Evolutionary conservation across 1,139 yeast species (phyloP), one percentile per base, ranked within the genome.

Genomic region (Diutina siamensis): DNA sequence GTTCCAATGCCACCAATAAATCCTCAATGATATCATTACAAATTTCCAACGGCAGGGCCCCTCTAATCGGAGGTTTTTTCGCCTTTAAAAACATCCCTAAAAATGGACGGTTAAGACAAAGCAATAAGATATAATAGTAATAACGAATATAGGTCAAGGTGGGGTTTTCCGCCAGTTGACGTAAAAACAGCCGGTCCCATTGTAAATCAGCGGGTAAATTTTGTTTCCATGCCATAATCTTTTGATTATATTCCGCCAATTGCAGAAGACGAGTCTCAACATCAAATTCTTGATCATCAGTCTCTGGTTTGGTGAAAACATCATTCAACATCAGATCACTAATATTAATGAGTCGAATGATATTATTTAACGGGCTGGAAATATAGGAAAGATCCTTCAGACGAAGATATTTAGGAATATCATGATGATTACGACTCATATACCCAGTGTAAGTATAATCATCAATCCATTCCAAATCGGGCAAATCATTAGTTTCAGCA

Each of bases 51-150:
- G 68, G 66, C 18, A 65, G 59, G 4, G 17, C 19, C 3, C 42
- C 42, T 7, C 17, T 25, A 4, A 38, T n/a, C 21, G 10, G 21
- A 9, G 32, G 42, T 3, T 22, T 18, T 3, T 17, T 25, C 15
- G 20, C 36, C 18, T 38, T 38, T 28, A 68, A 55, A 46, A 62
- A 65, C 38, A 56, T 56, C 2, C 70, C 71, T 42, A 79, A 68
- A 53, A 78, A 78, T 1, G 83, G 83, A 42, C 81, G 64, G 55
- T 78, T 78, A 45, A 78, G 67, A 49, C 82, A 77, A 21, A 78
- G 61, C 7, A 74, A 58, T 4, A 77, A 68, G 40, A 78, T 73
- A 53, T 77, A 78, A 55, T 78, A 79, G 54, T 76, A 77, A 55
- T 76, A 78, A 52, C 81, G 63, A 34, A 77, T 71, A 47, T 76